Evolutionary conservation across 2,329 filamentous ascomycete species (phyloP).

Genomic region (Rutstroemia sp.): DNA sequence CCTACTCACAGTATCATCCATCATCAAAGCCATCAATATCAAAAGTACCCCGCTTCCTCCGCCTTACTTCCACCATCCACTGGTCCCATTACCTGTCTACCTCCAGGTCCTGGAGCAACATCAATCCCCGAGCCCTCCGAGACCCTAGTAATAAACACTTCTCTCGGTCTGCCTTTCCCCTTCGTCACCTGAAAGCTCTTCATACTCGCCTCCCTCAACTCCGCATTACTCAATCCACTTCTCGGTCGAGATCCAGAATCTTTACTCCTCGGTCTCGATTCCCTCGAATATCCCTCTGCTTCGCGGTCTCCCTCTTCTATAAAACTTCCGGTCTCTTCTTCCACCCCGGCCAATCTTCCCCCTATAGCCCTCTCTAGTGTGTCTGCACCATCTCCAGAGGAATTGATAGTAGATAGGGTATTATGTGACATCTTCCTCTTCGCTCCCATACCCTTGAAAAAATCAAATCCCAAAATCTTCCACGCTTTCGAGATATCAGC

Average conservation of each 20-base stretch:
- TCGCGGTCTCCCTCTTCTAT: background rate
- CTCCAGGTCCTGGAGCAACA: background rate
- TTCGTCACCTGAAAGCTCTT: background rate
- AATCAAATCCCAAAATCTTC: background rate
- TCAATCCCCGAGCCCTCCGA: background rate
- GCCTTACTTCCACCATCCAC: background rate
- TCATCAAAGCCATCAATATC: background rate
- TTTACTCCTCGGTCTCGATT: background rate
- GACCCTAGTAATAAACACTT: background rate
- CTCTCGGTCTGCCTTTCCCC: background rate
- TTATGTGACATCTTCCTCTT: background rate
- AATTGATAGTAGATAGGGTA: background rate
- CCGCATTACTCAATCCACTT: constrained; percentile 6
- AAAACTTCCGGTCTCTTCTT: constrained; percentile 5
- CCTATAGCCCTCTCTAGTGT: background rate
- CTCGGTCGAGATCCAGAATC: background rate
- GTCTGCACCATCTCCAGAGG: background rate
- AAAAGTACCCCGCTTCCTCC: background rate
- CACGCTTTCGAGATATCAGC: background rate
- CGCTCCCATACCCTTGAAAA: background rate
- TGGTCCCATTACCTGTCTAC: background rate
- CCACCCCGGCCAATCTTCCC: background rate
- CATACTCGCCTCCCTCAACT: constrained; percentile 8
- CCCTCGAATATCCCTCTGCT: background rate
- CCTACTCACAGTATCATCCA: constrained; percentile 7